Conservation (phyloP, 2,329 filamentous ascomycete genomes). For the Bipolaris zeicola region DNA sequence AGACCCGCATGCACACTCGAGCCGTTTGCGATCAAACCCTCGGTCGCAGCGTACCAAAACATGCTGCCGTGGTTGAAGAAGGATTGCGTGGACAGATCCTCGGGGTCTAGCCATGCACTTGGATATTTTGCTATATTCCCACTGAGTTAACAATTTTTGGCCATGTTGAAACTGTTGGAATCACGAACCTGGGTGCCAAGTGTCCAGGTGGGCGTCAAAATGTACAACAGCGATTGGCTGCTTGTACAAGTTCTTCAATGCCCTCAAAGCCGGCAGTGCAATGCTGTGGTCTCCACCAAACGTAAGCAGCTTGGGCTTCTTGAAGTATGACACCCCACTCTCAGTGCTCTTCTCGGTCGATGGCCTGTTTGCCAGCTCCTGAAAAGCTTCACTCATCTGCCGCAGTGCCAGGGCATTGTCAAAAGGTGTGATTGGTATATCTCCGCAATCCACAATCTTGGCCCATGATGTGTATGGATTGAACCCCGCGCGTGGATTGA, state of each 20-base stretch:
- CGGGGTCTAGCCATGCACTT: conserved; percentile 67
- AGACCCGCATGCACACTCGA: conserved; percentile 82
- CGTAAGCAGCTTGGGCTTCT: conserved; percentile 54
- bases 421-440: conserved; percentile 84
- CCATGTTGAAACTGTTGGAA: not conserved
- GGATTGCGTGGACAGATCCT: conserved; percentile 64
- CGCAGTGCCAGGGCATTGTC: conserved; percentile 80
- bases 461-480: conserved; percentile 86
- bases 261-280: conserved; percentile 57
- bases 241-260: conserved; percentile 53
- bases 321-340: conserved; percentile 50
- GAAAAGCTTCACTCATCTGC: conserved; percentile 84
- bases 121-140: conserved; percentile 79
- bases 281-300: conserved; percentile 59
- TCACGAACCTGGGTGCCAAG: conserved; percentile 70
- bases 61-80: conserved; percentile 88
- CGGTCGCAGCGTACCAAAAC: conserved; percentile 86
- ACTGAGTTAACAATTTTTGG: conserved; percentile 66
- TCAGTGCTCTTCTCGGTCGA: conserved; percentile 43
- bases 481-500: conserved; percentile 79
- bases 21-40: conserved; percentile 76
- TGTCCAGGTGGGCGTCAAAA: conserved; percentile 73
- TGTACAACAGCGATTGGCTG: conserved; percentile 56
- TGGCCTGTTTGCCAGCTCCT: conserved; percentile 65
- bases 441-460: conserved; percentile 83